Percentiles rank a stretch among this genome's conserved stretches.
These are phyloP conservation scores for Teunomyces aglyptinius DNA, from an alignment of 805 yeast species.

Conservation along the genomic window DNA sequence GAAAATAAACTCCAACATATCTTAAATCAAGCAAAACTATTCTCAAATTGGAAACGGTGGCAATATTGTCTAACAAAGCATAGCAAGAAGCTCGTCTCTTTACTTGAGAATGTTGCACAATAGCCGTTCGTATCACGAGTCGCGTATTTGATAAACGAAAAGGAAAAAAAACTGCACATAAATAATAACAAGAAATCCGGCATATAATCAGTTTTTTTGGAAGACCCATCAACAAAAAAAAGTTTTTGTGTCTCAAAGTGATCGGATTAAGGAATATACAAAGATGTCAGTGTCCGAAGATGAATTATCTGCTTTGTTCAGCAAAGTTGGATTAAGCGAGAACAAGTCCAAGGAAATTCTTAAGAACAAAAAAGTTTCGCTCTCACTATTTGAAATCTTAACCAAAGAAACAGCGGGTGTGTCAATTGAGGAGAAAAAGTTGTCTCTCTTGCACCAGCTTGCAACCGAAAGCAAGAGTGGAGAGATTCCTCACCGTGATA, in stretches of 20 bases:
- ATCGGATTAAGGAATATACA: not conserved
- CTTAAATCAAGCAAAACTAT: too few species aligned
- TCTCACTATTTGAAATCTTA: slow-evolving; percentile 62
- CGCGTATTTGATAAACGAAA: too few species aligned
- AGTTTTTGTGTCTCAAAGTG: not conserved
- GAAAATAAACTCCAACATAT: too few species aligned
- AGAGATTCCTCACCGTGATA: slow-evolving; percentile 45
- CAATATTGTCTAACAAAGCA: too few species aligned
- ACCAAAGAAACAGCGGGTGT: slow-evolving; percentile 31
- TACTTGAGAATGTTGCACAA: too few species aligned
- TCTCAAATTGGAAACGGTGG: too few species aligned
- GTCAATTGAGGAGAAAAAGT: slow-evolving; percentile 50
- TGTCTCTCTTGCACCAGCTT: slow-evolving; percentile 69
- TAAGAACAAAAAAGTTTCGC: slow-evolving; percentile 82
- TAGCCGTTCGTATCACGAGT: too few species aligned
- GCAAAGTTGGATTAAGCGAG: slow-evolving; percentile 63
- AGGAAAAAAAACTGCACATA: not conserved
- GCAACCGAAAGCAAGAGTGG: slow-evolving; percentile 71
- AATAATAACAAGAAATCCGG: not conserved
- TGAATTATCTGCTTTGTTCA: slow-evolving; percentile 36
- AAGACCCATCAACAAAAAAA: slow-evolving; percentile 1
- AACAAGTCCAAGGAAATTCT: slow-evolving; percentile 74
- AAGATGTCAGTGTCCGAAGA: slow-evolving; percentile 20
- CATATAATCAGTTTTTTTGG: not conserved
- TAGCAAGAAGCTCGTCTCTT: too few species aligned